A percentile compares a stretch with the other conserved stretches of the same genome.
These are phyloP conservation scores for Starmerella apicola DNA, from an alignment of 805 yeast species.

Conservation along the genomic window DNA sequence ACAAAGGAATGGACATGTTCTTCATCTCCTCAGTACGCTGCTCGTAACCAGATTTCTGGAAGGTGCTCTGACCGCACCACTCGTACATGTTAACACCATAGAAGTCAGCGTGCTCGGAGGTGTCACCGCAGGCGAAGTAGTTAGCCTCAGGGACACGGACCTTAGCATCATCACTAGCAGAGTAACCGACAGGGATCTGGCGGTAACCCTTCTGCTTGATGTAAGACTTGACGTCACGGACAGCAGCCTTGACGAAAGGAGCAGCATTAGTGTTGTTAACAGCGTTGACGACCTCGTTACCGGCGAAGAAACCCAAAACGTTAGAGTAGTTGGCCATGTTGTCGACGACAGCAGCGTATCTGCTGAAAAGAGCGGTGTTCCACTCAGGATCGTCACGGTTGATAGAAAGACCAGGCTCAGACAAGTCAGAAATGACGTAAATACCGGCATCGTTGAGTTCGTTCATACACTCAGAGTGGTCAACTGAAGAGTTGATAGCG, in stretches of 20 bases:
- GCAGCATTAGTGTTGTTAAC: conserved; percentile 73
- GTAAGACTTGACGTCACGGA: conserved; percentile 76
- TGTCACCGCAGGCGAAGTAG: conserved; percentile 72
- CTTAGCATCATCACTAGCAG: conserved; percentile 76
- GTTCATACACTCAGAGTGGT: conserved; percentile 70
- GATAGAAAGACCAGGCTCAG: conserved; percentile 73
- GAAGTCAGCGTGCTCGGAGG: conserved; percentile 47
- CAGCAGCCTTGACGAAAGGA: conserved; percentile 90
- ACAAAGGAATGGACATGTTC: conserved; percentile 64
- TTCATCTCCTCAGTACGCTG: conserved; percentile 60
- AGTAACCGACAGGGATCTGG: conserved; percentile 82
- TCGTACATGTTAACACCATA: conserved; percentile 81
- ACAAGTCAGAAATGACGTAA: conserved; percentile 78
- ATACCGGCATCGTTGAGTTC: conserved; percentile 73
- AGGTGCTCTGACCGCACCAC: conserved; percentile 67
- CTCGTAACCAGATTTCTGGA: conserved; percentile 50
- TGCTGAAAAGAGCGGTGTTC: conserved; percentile 55
- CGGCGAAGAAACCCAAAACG: conserved; percentile 90
- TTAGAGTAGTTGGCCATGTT: conserved; percentile 63
- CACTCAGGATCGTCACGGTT: conserved; percentile 67
- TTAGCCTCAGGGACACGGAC: conserved; percentile 71
- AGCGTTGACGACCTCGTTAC: conserved; percentile 91
- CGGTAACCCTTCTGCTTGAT: conserved; percentile 57
- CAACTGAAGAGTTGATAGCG: conserved; percentile 57
- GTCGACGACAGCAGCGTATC: conserved; percentile 79